Percentiles rank a stretch among this genome's conserved stretches.
phyloP scores from a whole-genome alignment of 192 early-diverging fungal species.

The Umbelopsis vinacea region DNA sequence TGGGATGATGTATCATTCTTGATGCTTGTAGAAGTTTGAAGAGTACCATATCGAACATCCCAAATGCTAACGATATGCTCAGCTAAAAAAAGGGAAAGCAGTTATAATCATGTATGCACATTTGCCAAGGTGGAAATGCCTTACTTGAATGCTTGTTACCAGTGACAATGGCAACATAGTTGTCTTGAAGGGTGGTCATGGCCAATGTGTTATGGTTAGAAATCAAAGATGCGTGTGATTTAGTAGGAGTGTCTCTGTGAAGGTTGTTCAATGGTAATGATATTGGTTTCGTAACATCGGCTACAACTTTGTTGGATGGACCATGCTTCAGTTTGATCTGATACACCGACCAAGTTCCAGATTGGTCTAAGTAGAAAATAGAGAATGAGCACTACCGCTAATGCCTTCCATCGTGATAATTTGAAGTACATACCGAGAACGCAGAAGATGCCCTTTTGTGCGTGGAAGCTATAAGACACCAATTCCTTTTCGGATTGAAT shows the following conservation, averaged over 20 bases:
- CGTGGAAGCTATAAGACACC: background rate
- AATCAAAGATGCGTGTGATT: conserved; percentile 7
- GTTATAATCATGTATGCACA: background rate
- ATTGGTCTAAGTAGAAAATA: conserved; percentile 14
- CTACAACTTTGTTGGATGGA: conserved; percentile 31
- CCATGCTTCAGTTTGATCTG: conserved; percentile 33
- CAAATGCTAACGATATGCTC: conserved; percentile 54
- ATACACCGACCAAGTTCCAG: conserved; percentile 35
- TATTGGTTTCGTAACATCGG: conserved; percentile 16
- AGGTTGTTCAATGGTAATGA: conserved; percentile 22
- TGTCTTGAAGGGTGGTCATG: conserved; percentile 44
- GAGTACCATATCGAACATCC: conserved; percentile 57
- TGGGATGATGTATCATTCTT: conserved; percentile 5
- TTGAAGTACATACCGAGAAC: background rate
- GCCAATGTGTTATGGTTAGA: conserved; percentile 24
- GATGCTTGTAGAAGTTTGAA: conserved; percentile 40
- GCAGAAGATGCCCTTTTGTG: conserved; percentile 3
- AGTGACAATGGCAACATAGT: conserved; percentile 50
- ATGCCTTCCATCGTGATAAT: background rate
- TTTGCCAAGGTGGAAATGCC: background rate
- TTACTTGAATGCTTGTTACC: conserved; percentile 25
- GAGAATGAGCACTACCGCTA: background rate
- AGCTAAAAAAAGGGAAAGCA: background rate
- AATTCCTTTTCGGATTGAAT: conserved; percentile 19
- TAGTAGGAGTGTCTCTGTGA: conserved; percentile 4